Evolutionary conservation across 768 basidiomycete species (phyloP).

Genomic region (Trametes gibbosa): DNA sequence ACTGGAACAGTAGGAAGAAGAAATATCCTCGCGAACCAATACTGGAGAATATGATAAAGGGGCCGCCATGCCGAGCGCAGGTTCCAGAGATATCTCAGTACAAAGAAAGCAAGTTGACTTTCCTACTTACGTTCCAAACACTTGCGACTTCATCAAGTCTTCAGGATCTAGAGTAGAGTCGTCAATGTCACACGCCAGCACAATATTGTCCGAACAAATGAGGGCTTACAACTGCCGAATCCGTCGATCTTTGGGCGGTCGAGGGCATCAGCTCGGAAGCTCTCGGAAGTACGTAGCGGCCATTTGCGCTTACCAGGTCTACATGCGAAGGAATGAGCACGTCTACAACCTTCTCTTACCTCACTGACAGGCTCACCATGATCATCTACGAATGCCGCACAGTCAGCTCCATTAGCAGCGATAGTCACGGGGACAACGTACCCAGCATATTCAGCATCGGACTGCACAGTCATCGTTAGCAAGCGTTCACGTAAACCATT

Average conservation of each 20-base stretch:
- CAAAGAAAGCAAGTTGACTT: neutral
- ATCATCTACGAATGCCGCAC: slow-evolving; percentile 52
- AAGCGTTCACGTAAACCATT: neutral
- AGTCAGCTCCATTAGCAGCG: slow-evolving; percentile 1
- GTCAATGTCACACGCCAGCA: neutral
- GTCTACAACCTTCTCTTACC: neutral
- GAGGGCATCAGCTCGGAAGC: neutral
- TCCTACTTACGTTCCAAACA: slow-evolving; percentile 60
- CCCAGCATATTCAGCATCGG: slow-evolving; percentile 89
- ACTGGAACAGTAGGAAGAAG: slow-evolving; percentile 92
- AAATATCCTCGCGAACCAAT: slow-evolving; percentile 88
- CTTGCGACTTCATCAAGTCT: slow-evolving; percentile 65
- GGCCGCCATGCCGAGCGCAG: neutral
- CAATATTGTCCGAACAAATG: neutral
- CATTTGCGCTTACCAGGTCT: slow-evolving; percentile 42
- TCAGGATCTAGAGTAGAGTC: slow-evolving; percentile 63
- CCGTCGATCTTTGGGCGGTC: slow-evolving; percentile 60
- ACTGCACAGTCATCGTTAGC: slow-evolving; percentile 50
- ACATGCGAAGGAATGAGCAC: neutral
- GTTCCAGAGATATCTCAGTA: neutral
- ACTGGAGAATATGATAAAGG: slow-evolving; percentile 35
- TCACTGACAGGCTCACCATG: slow-evolving; percentile 53
- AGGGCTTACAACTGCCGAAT: slow-evolving; percentile 72
- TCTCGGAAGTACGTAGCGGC: neutral
- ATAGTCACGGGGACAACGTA: slow-evolving; percentile 31